Base-by-base conservation (phyloP, 805 yeast genomes). In the Saccharomycopsis sp. region DNA sequence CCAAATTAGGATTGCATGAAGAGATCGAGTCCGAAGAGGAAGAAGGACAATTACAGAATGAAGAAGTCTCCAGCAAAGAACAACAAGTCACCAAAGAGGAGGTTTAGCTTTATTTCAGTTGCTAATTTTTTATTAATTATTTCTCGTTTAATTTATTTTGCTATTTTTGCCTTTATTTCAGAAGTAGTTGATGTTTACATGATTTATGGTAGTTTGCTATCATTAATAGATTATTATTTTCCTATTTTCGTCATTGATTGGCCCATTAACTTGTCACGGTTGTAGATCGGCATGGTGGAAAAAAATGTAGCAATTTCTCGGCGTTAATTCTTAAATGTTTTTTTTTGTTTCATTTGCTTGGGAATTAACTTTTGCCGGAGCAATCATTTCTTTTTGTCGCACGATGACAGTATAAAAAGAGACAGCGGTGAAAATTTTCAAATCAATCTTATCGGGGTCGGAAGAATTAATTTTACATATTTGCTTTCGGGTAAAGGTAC, bases 1-100 rank as follows among this genome's bases (percentile, higher is more conserved):
- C 69, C 63, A 79, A 75, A 53, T 75, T 84, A 60, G 89, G 89
- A 56, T 71, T 85, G 53, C 34, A 22, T 22, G 53, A 50, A 12
- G 53, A 50, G 23, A 14, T 44, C 12, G 49, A 44, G 7, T 44
- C 20, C 8, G 49, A 44, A 5, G 49, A 44, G 12, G 49, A 44
- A 3, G 49, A 44, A 17, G 49, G 8, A 7, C 19, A 17, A 17
- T 19, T 19, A 7, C 49, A 44, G 12, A 44, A 44, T 19, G 49
- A 44, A 44, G 49, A 44, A 17, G 12, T 17, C 12, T 44, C 49
- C 19, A 44, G 49, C 20, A 44, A 44, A 12, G 49, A 44, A 44
- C 49, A 44, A 44, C 19, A n/a, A 17, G 22, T 17, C 7, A 44
- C 12, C 12, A 44, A 44, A 44, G 49, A 44, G 22, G 49, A 12